Base-by-base conservation (phyloP, 2,329 filamentous ascomycete genomes). In the Stachybotrys echinatus region DNA sequence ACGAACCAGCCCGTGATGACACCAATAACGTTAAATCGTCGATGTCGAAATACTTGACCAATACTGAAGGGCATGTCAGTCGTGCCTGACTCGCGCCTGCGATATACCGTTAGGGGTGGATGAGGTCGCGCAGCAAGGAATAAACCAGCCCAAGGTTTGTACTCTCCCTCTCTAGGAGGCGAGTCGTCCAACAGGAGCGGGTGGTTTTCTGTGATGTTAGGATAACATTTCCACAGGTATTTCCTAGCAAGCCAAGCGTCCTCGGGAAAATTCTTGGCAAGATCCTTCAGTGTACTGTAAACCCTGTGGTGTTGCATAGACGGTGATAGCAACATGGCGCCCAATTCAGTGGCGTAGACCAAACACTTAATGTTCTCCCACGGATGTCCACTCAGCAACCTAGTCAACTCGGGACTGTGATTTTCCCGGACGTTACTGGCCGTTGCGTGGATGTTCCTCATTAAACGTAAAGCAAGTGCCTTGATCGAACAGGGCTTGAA, bases 1-100 rank as follows among this genome's bases (percentile, higher is more conserved):
- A 20, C 77, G 75, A 63, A 74, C 92, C 92, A 99, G n/a, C 92
- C 92, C 14, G 87, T 89, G 51, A 99, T 88, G 22, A 95, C 80
- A 18, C 87, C 92, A 45, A 85, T 74, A 65, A 92, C 96, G 19
- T 79, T 74, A 64, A 94, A 96, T 43, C 91, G 80, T 53, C 77
- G 83, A 68, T 99, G 94, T 45, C 78, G 79, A 64, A 97, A 95
- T 6, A 96, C 79, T 59, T 95, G 87, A 1, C 94, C 94, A 45
- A 96, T 80, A 47, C 76, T 81, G 65, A 83, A 92, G 2, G 64
- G 58, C 23, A 40, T 34, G 27, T 34, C 27, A 14, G 27, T 34
- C 27, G 27, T 10, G 10, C 27, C 27, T 10, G 10, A 34, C 27
- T 34, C 27, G 27, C 14, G 27, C 27, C 27, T 34, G 27, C 10